These are phyloP conservation scores for Suillus hirtellus DNA, from an alignment of 768 basidiomycete species.

Conservation along the genomic window DNA sequence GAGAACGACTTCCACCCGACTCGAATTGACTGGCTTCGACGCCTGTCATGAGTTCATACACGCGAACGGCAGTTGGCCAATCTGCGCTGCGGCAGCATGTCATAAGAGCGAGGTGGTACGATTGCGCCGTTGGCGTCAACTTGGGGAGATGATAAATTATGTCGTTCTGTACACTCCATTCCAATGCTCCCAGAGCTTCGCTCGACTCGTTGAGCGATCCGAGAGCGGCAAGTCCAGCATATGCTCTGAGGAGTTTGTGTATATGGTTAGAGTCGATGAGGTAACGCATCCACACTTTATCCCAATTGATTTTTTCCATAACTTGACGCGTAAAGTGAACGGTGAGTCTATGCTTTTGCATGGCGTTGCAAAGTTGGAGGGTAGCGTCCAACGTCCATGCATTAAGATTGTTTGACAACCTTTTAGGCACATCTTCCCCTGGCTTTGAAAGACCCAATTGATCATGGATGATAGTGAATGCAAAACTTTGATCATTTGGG, in stretches of 20 bases:
- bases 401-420: slow-evolving; percentile 44
- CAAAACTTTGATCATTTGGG: slow-evolving; percentile 61
- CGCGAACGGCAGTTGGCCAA: slow-evolving; percentile 56
- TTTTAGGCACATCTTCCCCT: slow-evolving; percentile 39
- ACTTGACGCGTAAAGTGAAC: slow-evolving; percentile 61
- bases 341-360: slow-evolving; percentile 46
- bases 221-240: slow-evolving; percentile 40
- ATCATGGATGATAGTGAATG: slow-evolving; percentile 61
- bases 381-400: slow-evolving; percentile 51
- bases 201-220: slow-evolving; percentile 40
- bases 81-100: slow-evolving; percentile 65
- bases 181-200: slow-evolving; percentile 56
- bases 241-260: slow-evolving; percentile 61
- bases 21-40: slow-evolving; percentile 53
- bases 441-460: slow-evolving; percentile 61
- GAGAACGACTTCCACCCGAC: slow-evolving; percentile 39
- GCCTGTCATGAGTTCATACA: slow-evolving; percentile 76
- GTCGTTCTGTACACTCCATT: slow-evolving; percentile 69
- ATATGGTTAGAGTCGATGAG: slow-evolving; percentile 55
- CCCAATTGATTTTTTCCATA: slow-evolving; percentile 40
- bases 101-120: slow-evolving; percentile 62
- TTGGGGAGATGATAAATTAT: slow-evolving; percentile 45
- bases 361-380: slow-evolving; percentile 55
- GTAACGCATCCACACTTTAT: slow-evolving; percentile 31
- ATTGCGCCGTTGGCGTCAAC: slow-evolving; percentile 35